phyloP scores from a whole-genome alignment of 2,329 filamentous ascomycete genomes.

The Diplodia scrobiculata region DNA sequence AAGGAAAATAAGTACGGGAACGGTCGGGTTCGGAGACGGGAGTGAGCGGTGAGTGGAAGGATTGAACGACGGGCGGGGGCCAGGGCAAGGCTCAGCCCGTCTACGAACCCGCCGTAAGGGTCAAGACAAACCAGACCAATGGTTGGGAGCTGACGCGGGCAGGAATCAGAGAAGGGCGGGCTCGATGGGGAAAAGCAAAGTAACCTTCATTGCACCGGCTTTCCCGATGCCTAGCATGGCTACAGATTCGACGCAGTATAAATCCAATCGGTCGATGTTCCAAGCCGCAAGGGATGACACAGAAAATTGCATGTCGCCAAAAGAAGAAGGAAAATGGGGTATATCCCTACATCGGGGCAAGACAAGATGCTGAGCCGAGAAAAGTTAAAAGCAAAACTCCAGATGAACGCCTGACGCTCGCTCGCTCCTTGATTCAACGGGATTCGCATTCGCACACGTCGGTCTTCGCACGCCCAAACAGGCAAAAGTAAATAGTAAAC shows the following conservation, averaged over 20 bases:
- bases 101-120: conserved; percentile 5
- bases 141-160: neutral
- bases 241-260: neutral
- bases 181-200: neutral
- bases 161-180: neutral
- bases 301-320: neutral
- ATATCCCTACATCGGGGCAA: conserved; percentile 16
- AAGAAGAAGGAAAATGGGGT: conserved; percentile 7
- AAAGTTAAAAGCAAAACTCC: conserved; percentile 14
- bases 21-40: neutral
- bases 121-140: conserved; percentile 2
- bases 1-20: neutral
- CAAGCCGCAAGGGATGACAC: neutral
- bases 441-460: neutral
- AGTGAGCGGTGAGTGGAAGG: neutral
- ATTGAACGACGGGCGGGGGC: conserved; percentile 3
- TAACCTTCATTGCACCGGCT: conserved; percentile 9
- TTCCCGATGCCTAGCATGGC: neutral
- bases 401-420: conserved; percentile 1
- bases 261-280: neutral
- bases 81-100: conserved; percentile 6
- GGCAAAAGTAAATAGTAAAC: neutral
- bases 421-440: neutral
- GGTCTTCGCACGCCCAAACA: conserved; percentile 5
- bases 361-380: neutral